These are phyloP conservation scores for Blastobotrys serpentis DNA, from an alignment of 1,139 yeast genomes.

Conservation along the genomic window DNA sequence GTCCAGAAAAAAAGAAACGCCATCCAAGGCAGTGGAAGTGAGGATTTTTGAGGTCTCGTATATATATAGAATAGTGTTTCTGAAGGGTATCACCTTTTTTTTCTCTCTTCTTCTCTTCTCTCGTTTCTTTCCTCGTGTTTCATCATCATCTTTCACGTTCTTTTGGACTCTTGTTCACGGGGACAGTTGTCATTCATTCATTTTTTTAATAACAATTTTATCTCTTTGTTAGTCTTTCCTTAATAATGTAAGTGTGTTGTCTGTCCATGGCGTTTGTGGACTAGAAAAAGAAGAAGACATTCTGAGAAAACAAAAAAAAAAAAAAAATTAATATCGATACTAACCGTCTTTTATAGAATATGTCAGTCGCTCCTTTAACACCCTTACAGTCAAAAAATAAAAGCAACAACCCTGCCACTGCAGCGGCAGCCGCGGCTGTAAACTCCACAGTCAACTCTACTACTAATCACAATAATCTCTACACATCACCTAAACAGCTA, in stretches of 20 bases:
- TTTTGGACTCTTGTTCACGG: background rate
- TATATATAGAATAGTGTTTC: background rate
- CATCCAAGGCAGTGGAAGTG: background rate
- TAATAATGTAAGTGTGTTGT: background rate
- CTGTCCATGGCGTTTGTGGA: too few relatives aligned
- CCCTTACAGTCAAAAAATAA: conserved; percentile 16
- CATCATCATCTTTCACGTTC: background rate
- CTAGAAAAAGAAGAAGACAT: too few relatives aligned
- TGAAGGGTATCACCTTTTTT: background rate
- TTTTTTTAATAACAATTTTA: too few relatives aligned
- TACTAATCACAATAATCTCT: background rate
- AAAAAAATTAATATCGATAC: background rate
- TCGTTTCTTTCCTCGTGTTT: background rate
- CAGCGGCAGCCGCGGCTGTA: background rate
- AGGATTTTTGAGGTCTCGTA: background rate
- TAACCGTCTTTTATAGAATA: background rate
- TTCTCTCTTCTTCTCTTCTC: background rate
- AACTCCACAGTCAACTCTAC: background rate
- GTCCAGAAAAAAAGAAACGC: background rate
- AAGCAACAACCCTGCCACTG: background rate
- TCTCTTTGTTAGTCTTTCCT: background rate
- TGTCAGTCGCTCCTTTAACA: conserved; percentile 18
- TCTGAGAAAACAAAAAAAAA: background rate
- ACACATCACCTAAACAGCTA: conserved; percentile 3
- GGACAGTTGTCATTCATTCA: background rate